Conservation (phyloP, 306 rosid genomes). For the Luffa acutangula region DNA sequence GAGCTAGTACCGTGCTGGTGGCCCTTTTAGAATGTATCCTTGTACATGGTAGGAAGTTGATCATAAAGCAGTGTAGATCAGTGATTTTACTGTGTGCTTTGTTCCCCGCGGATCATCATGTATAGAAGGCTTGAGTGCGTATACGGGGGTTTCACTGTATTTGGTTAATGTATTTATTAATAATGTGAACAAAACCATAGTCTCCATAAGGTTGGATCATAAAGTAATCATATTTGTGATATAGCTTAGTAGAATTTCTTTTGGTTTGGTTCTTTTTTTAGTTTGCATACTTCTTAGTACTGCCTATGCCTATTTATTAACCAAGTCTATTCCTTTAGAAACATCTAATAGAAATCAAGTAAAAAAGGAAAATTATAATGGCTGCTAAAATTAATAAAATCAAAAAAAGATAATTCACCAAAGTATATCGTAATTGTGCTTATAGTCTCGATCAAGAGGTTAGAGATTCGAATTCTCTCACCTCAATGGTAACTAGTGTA, state of each 20-base stretch:
- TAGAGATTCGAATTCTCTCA: no score
- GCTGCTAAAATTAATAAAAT: no score
- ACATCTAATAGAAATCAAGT: no score
- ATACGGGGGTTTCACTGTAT: background rate
- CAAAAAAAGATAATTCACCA: no score
- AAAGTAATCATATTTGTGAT: background rate
- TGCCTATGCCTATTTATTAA: no score
- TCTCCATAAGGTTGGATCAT: background rate
- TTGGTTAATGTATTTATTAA: background rate
- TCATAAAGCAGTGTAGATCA: background rate
- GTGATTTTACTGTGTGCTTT: conserved; percentile 15
- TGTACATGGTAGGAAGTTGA: background rate
- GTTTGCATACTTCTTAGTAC: no score
- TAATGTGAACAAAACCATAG: background rate
- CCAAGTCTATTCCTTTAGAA: no score
- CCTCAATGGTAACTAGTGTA: no score
- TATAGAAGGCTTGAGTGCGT: conserved; percentile 23
- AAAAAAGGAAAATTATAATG: no score
- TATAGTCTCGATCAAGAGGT: no score
- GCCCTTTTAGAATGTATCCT: background rate
- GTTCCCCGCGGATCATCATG: conserved; percentile 35
- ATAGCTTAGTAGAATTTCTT: background rate
- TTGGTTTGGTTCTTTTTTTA: background rate
- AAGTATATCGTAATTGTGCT: no score
- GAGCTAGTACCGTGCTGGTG: background rate